Percentiles rank a stretch among this genome's conserved stretches.
phyloP scores from a whole-genome alignment of 2,329 filamentous ascomycete species.

The Huntiella savannae region DNA sequence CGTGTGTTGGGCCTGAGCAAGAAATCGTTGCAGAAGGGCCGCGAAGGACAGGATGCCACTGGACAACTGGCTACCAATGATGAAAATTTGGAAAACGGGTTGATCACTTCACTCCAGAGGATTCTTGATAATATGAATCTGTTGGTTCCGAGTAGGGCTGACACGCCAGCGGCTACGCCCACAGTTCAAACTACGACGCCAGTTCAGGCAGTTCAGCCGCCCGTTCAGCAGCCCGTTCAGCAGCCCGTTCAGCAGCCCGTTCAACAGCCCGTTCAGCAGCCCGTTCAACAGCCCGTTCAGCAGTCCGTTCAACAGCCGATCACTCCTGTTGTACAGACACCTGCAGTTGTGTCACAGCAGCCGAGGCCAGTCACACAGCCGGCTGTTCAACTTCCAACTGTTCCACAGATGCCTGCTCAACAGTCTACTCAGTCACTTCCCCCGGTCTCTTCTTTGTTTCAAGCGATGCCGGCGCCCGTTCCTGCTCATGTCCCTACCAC shows the following conservation, averaged over 20 bases:
- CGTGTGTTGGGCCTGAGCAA: slow-evolving; percentile 29
- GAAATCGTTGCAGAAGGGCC: slow-evolving; percentile 22
- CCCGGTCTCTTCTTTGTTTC: too few species aligned
- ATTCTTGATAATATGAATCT: slow-evolving; percentile 22
- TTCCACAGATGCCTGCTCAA: too few species aligned
- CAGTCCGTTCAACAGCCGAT: neutral
- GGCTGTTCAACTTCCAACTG: too few species aligned
- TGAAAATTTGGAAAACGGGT: slow-evolving; percentile 23
- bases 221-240: neutral
- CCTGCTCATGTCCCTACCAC: too few species aligned
- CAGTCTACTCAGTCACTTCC: too few species aligned
- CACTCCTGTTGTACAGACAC: neutral
- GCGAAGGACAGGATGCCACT: slow-evolving; percentile 17
- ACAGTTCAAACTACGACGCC: neutral
- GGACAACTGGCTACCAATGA: slow-evolving; percentile 16
- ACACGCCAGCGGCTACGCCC: slow-evolving; percentile 6
- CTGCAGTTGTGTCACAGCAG: too few species aligned
- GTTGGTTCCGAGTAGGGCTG: slow-evolving; percentile 1
- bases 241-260: neutral
- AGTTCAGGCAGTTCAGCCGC: neutral
- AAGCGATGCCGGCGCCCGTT: too few species aligned
- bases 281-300: neutral
- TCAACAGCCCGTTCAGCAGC: neutral
- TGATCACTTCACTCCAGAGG: slow-evolving; percentile 23
- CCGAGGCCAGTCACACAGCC: too few species aligned